These are phyloP conservation scores for Pseudogymnoascus sp. DNA, from an alignment of 2,329 filamentous ascomycete genomes.

Conservation along the genomic window DNA sequence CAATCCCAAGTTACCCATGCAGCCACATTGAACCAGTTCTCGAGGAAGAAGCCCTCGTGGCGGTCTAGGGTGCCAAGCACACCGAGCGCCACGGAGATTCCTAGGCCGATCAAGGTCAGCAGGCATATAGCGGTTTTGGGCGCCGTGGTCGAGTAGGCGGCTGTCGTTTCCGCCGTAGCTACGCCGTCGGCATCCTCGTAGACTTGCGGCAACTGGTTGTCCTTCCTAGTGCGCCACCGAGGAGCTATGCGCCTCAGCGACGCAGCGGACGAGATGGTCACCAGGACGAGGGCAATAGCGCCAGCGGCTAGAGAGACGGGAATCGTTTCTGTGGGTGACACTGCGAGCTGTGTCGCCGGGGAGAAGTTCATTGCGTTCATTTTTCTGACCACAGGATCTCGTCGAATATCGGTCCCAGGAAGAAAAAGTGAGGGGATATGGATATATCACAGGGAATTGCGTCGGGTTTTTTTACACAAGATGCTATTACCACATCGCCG, in stretches of 20 bases:
- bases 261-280: constrained; percentile 34
- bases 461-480: background rate
- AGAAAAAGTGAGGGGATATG: background rate
- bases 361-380: background rate
- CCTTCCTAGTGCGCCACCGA: constrained; percentile 29
- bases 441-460: background rate
- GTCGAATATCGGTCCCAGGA: background rate
- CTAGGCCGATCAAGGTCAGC: constrained; percentile 47
- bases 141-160: constrained; percentile 53
- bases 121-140: constrained; percentile 49
- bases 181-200: constrained; percentile 66
- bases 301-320: constrained; percentile 20
- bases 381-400: background rate
- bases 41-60: constrained; percentile 38
- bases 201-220: constrained; percentile 31
- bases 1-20: constrained; percentile 52
- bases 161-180: constrained; percentile 56
- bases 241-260: constrained; percentile 30
- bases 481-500: background rate
- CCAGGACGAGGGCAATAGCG: constrained; percentile 29
- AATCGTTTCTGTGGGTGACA: background rate
- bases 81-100: constrained; percentile 49
- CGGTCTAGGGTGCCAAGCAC: constrained; percentile 41
- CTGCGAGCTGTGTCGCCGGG: background rate
- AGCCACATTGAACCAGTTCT: constrained; percentile 53